Conservation (phyloP, 257 asterid genomes). For the Solanum gracilifrons region DNA sequence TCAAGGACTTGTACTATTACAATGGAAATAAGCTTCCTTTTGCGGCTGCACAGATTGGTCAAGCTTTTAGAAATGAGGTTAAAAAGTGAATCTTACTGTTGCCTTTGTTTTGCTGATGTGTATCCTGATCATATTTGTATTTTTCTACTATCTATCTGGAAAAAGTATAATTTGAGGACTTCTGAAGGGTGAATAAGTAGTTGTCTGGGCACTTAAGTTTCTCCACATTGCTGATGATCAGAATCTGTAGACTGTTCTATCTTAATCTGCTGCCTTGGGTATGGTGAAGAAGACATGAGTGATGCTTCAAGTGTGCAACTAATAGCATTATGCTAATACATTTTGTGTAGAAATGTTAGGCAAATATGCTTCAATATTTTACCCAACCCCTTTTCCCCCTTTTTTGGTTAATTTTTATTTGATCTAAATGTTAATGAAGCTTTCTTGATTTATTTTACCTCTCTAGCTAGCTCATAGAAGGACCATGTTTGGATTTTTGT, state of each 20-base stretch:
- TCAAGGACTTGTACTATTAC: conserved; percentile 57
- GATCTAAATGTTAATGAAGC: neutral
- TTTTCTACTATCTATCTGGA: neutral
- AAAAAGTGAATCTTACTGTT: neutral
- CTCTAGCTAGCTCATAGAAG: neutral
- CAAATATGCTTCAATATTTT: neutral
- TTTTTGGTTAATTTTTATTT: neutral
- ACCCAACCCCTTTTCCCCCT: no score
- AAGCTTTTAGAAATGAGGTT: conserved; percentile 79
- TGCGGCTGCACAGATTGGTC: conserved; percentile 84
- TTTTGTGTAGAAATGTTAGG: neutral
- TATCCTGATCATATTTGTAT: neutral
- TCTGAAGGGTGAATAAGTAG: neutral
- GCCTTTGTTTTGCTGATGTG: neutral
- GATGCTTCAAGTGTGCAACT: neutral
- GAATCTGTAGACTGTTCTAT: neutral
- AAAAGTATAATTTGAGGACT: neutral
- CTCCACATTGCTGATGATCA: neutral
- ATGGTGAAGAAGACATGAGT: neutral
- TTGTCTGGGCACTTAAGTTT: neutral
- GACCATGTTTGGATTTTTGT: neutral
- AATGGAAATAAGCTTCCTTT: conserved; percentile 71
- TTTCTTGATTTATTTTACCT: neutral
- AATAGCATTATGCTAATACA: neutral
- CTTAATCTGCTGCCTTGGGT: neutral